These are phyloP conservation scores for Penicillium odoratum DNA, from an alignment of 495 filamentous ascomycete species.

Conservation along the genomic window DNA sequence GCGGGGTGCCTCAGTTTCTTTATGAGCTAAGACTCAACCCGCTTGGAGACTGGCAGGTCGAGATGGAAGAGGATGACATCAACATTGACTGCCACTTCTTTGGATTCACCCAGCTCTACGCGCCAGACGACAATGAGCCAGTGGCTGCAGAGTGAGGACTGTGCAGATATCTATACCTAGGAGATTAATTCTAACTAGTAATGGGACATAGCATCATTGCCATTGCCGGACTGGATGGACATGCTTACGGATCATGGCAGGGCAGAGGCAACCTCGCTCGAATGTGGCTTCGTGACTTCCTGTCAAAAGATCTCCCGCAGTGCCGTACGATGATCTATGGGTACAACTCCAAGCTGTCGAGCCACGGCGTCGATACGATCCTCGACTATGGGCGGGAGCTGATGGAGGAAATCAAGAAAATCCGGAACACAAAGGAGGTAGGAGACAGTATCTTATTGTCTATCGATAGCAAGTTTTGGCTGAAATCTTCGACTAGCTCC, in stretches of 20 bases:
- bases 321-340: conserved; percentile 38
- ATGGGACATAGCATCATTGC: conserved; percentile 29
- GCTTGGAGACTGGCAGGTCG: conserved; percentile 14
- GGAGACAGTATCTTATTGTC: not conserved
- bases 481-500: conserved; percentile 13
- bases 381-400: conserved; percentile 28
- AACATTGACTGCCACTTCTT: conserved; percentile 19
- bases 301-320: conserved; percentile 30
- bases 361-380: conserved; percentile 17
- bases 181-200: not conserved
- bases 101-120: conserved; percentile 19
- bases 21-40: conserved; percentile 10
- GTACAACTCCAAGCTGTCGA: conserved; percentile 34
- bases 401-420: conserved; percentile 22
- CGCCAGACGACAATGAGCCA: conserved; percentile 9
- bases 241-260: conserved; percentile 34
- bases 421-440: conserved; percentile 19
- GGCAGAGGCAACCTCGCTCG: conserved; percentile 21
- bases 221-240: conserved; percentile 24
- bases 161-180: conserved; percentile 5
- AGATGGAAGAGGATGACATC: conserved; percentile 14
- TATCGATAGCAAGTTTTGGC: not conserved
- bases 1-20: conserved; percentile 18
- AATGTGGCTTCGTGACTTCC: conserved; percentile 43
- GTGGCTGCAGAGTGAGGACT: conserved; percentile 16